These are phyloP conservation scores for Conoideocrella luteorostrata DNA, from an alignment of 2,329 filamentous ascomycete genomes.

Conservation along the genomic window DNA sequence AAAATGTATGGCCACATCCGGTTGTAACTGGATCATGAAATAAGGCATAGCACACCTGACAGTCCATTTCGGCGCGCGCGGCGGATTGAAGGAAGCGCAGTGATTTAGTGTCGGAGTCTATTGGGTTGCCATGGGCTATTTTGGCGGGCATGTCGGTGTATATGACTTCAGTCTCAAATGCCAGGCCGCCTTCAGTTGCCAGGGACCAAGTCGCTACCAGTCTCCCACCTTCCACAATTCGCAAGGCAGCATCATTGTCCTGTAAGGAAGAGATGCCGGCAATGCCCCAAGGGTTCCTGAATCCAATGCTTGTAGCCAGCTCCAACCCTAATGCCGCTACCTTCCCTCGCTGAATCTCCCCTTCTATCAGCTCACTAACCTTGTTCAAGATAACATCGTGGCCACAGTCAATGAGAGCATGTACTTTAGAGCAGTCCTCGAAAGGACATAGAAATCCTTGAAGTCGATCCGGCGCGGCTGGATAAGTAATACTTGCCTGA, in stretches of 20 bases:
- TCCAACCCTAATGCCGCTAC: slow-evolving; percentile 17
- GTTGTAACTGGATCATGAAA: slow-evolving; percentile 81
- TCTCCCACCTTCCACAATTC: slow-evolving; percentile 47
- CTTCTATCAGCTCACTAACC: slow-evolving; percentile 53
- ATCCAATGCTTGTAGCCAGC: slow-evolving; percentile 32
- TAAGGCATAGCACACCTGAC: slow-evolving; percentile 78
- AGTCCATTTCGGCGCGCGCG: slow-evolving; percentile 69
- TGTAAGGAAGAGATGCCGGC: slow-evolving; percentile 35
- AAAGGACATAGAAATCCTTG: slow-evolving; percentile 73
- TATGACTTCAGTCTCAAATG: slow-evolving; percentile 47
- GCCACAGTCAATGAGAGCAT: slow-evolving; percentile 70
- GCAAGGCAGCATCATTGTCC: slow-evolving; percentile 23
- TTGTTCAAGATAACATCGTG: slow-evolving; percentile 72
- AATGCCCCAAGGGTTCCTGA: slow-evolving; percentile 30
- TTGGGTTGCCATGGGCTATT: slow-evolving; percentile 19
- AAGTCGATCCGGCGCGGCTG: slow-evolving; percentile 57
- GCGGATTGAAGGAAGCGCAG: slow-evolving; percentile 54
- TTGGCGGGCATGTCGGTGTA: slow-evolving; percentile 33
- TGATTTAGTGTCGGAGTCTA: slow-evolving; percentile 13
- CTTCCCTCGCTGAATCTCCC: slow-evolving; percentile 41
- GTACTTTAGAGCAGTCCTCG: slow-evolving; percentile 57
- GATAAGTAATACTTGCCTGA: slow-evolving; percentile 71
- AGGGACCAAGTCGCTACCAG: slow-evolving; percentile 62
- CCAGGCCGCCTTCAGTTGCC: slow-evolving; percentile 54
- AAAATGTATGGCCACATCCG: slow-evolving; percentile 84